Conservation (phyloP, 495 filamentous ascomycete genomes). For the Neurospora sp. region DNA sequence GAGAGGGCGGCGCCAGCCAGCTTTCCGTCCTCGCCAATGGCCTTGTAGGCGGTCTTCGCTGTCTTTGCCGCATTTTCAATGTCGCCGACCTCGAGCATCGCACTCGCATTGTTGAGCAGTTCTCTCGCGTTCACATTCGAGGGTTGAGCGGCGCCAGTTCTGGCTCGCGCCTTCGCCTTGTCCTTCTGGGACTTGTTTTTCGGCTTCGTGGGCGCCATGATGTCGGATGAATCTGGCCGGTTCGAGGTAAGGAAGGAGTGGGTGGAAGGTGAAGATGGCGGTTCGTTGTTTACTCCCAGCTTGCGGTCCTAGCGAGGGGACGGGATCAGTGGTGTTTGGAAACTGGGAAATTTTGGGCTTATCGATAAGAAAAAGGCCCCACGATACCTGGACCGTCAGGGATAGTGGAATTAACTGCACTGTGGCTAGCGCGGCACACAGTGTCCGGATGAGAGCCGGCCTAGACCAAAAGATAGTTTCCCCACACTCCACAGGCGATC, state of each 20-base stretch:
- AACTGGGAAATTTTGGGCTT: slow-evolving; percentile 6
- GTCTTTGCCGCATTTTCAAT: slow-evolving; percentile 56
- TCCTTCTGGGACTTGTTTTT: slow-evolving; percentile 29
- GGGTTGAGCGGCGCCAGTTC: slow-evolving; percentile 13
- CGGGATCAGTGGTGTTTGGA: background rate
- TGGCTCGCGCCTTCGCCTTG: slow-evolving; percentile 16
- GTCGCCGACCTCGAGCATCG: slow-evolving; percentile 60
- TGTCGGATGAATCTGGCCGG: background rate
- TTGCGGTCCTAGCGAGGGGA: background rate
- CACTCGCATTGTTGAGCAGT: slow-evolving; percentile 55
- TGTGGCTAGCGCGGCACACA: background rate
- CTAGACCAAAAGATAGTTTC: background rate
- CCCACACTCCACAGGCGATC: background rate
- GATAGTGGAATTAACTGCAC: background rate
- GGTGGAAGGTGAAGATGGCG: background rate
- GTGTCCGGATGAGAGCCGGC: background rate
- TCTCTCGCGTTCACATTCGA: slow-evolving; percentile 26
- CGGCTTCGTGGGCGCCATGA: slow-evolving; percentile 36
- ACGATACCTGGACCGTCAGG: background rate
- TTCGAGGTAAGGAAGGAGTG: background rate
- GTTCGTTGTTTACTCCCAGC: background rate
- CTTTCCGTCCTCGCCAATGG: slow-evolving; percentile 28
- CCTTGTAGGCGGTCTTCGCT: slow-evolving; percentile 51
- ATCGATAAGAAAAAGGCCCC: slow-evolving; percentile 3
- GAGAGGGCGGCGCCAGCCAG: slow-evolving; percentile 55